phyloP scores from a whole-genome alignment of 2,329 filamentous ascomycete species.

The Talaromyces sp. region DNA sequence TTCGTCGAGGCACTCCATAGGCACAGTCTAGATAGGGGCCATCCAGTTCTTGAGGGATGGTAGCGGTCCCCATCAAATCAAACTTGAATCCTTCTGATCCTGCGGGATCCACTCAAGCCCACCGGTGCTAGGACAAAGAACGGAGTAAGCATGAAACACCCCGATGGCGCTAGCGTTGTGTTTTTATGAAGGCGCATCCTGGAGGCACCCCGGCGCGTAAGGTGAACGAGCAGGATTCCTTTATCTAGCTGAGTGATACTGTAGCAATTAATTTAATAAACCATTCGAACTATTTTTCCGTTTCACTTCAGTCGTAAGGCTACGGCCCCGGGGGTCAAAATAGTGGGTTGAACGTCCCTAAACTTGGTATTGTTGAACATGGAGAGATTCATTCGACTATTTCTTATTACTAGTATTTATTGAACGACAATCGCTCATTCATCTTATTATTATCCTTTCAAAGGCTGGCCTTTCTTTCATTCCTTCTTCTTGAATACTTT shows the following conservation, averaged over 20 bases:
- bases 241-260: slow-evolving; percentile 15
- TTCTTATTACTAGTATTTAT: neutral
- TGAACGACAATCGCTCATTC: neutral
- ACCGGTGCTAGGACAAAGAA: neutral
- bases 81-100: neutral
- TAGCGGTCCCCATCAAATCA: neutral
- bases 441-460: neutral
- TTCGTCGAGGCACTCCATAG: neutral
- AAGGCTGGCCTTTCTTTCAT: neutral
- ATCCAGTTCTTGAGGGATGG: slow-evolving; percentile 18
- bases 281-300: neutral
- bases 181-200: neutral
- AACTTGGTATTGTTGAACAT: neutral
- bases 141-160: slow-evolving; percentile 6
- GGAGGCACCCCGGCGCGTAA: neutral
- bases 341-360: too few species aligned
- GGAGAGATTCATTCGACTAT: too few species aligned
- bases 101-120: slow-evolving; percentile 10
- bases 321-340: too few species aligned
- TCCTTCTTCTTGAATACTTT: neutral
- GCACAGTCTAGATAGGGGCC: neutral
- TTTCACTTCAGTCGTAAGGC: neutral
- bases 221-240: neutral
- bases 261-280: neutral
- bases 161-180: neutral